Evolutionary conservation across 305 asterid species (phyloP).

Genomic region (Fraxinus paxiana): DNA sequence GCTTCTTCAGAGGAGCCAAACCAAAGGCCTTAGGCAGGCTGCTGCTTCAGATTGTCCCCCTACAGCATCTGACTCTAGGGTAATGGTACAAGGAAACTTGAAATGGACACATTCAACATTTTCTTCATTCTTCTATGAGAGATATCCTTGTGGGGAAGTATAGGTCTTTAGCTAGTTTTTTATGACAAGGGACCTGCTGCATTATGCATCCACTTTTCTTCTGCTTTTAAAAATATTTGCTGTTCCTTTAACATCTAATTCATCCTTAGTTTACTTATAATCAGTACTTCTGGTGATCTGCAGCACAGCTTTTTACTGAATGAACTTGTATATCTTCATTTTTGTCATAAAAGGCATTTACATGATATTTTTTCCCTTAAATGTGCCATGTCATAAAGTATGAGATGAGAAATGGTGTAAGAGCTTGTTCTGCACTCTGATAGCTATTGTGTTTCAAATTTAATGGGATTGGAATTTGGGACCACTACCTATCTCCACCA

Average conservation of each 20-base stretch:
- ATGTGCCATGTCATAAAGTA: background rate
- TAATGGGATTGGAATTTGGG: background rate
- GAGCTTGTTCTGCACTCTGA: background rate
- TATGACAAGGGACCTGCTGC: background rate
- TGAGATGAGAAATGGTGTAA: background rate
- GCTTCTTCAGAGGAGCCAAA: too few species aligned
- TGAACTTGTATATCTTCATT: background rate
- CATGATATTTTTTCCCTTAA: background rate
- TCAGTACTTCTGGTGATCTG: background rate
- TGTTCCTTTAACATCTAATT: background rate
- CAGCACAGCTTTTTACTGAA: background rate
- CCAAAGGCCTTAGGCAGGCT: too few species aligned
- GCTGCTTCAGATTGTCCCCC: too few species aligned
- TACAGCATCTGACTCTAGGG: too few species aligned
- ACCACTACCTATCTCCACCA: background rate
- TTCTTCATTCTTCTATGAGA: background rate
- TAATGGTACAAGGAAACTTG: background rate
- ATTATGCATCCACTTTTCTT: background rate
- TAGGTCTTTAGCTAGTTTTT: background rate
- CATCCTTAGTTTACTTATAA: background rate
- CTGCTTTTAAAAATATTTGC: background rate
- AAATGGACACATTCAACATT: background rate
- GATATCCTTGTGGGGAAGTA: background rate
- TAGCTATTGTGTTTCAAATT: background rate
- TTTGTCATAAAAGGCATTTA: background rate